phyloP scores from a whole-genome alignment of 1,284 basidiomycete genomes.

The Leucoagaricus sp. region DNA sequence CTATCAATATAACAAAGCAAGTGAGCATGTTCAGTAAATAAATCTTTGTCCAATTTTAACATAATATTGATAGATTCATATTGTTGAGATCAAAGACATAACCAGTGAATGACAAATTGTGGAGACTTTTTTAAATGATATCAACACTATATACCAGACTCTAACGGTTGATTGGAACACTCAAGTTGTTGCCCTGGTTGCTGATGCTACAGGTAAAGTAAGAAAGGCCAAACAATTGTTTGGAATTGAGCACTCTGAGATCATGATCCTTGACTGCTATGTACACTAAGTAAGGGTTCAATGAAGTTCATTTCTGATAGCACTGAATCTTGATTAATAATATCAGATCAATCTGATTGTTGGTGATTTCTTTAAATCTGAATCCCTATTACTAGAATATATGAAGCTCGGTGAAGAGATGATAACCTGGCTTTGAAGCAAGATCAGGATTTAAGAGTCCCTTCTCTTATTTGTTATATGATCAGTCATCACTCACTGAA shows the following conservation, averaged over 20 bases:
- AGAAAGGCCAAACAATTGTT: conserved; percentile 24
- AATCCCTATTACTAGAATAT: conserved; percentile 14
- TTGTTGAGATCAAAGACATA: conserved; percentile 28
- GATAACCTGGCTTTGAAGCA: no score
- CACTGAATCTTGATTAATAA: no score
- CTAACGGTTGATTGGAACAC: conserved; percentile 22
- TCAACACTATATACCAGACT: conserved; percentile 20
- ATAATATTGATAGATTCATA: conserved; percentile 23
- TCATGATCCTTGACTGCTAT: conserved; percentile 35
- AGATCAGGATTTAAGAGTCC: no score
- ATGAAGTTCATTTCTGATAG: no score
- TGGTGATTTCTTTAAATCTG: conserved; percentile 33
- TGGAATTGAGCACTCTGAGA: conserved; percentile 18
- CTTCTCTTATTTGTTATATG: no score
- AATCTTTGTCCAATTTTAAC: neutral
- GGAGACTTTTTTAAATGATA: conserved; percentile 25
- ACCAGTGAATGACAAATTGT: conserved; percentile 29
- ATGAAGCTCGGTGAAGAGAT: conserved; percentile 27
- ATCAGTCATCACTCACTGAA: no score
- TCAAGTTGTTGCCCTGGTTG: conserved; percentile 26
- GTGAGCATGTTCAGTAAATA: no score
- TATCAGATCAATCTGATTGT: conserved; percentile 41
- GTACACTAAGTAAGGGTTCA: conserved; percentile 37
- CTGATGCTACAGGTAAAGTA: conserved; percentile 39
- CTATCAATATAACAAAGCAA: neutral